Evolutionary conservation across 2,329 filamentous ascomycete species (phyloP), one percentile per base, ranked within the genome.

Genomic region (Aspergillus amoenus): DNA sequence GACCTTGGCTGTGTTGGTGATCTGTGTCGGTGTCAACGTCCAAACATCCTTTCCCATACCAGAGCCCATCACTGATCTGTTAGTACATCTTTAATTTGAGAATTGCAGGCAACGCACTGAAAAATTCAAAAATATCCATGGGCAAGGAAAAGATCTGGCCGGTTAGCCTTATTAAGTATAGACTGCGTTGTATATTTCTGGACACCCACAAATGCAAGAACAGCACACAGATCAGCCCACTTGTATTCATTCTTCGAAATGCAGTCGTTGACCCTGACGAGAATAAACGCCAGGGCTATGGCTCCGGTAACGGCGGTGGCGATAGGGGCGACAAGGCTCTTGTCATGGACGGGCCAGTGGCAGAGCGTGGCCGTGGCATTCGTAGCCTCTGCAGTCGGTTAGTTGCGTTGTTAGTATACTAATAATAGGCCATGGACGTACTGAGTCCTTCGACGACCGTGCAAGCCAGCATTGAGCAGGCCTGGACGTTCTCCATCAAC

Each of bases 31-130:
- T 2, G 48, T 51, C 15, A 51, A 42, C 5, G 48, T 51, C 48
- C 48, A 51, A 7, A 51, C 48, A 21, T 51, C 48, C 22, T 21
- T 51, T 7, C 48, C 48, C 37, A 51, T 51, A 7, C 48, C 48
- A 6, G 48, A 21, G 15, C 22, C 17, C 22, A 24, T 51, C 48
- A 51, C 48, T 51, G 12, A 1, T 30, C 27, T 30, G 27, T 30
- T 30, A 30, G 27, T 11, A 30, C 9, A 11, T 27, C 24, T 27
- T 8, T 2, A 27, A 7, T 7, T 27, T 6, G 8, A 2, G 1
- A 2, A 2, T 8, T 24, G 5, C 22, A 24, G 22, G 24, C n/a
- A 30, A 17, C 45, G 13, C n/a, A 51, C 48, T 51, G 34, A 24
- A 51, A 21, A 51, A 51, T 5, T 51, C 48, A 13, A 51, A 51